Conservation (phyloP, 495 filamentous ascomycete genomes). For the Penicillium macrosclerotiorum region DNA sequence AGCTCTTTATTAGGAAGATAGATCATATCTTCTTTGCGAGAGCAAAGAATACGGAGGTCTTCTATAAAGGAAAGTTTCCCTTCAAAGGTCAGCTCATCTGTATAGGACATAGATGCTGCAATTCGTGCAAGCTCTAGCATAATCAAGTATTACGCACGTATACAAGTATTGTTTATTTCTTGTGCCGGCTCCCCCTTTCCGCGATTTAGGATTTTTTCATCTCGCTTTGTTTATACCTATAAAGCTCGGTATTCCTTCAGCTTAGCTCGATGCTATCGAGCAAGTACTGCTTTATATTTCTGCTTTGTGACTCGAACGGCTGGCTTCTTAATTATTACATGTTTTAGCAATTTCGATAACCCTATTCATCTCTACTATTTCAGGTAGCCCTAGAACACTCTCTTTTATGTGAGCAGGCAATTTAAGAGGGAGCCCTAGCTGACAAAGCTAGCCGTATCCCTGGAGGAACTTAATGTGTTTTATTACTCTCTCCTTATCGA, state of each 20-base stretch:
- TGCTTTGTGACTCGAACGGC: constrained; percentile 6
- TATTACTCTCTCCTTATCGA: constrained; percentile 13
- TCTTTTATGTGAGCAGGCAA: constrained; percentile 18
- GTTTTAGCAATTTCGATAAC: constrained; percentile 4
- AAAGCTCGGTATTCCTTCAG: constrained; percentile 17
- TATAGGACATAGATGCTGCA: constrained; percentile 3
- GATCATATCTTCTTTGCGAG: neutral
- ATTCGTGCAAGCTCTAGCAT: constrained; percentile 17
- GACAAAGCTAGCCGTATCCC: constrained; percentile 18
- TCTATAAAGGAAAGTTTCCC: neutral
- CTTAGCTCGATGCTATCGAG: constrained; percentile 10
- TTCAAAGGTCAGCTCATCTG: neutral
- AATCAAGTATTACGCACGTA: constrained; percentile 11
- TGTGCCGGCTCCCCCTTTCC: constrained; percentile 10
- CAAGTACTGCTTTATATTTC: constrained; percentile 13
- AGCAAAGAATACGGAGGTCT: neutral
- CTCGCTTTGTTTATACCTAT: constrained; percentile 13
- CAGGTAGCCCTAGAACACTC: constrained; percentile 12
- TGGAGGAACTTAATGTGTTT: constrained; percentile 24
- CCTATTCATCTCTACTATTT: constrained; percentile 11
- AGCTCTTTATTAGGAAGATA: constrained; percentile 2
- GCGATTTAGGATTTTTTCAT: constrained; percentile 16
- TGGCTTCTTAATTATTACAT: neutral
- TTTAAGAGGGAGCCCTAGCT: constrained; percentile 14
- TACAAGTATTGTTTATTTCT: constrained; percentile 10